Conservation (phyloP, 192 early-diverging fungal genomes). For the Entomortierella beljakovae region DNA sequence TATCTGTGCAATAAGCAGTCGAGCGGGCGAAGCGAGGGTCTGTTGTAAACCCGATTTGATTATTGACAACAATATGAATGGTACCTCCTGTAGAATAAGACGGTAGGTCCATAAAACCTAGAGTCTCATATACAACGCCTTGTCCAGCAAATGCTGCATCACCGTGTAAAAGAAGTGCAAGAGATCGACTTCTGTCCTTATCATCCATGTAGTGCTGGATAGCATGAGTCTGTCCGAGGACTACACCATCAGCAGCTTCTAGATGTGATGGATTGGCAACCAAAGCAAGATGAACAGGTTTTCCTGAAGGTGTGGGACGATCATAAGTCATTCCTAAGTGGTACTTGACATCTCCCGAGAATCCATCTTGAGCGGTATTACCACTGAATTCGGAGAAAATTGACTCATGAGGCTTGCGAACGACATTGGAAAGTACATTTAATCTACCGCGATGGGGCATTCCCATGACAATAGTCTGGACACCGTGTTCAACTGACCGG, state of each 20-base stretch:
- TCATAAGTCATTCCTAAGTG: conserved; percentile 96
- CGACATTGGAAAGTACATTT: conserved; percentile 98
- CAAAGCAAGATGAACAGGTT: conserved; percentile 96
- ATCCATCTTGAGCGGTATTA: conserved; percentile 87
- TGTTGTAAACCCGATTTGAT: conserved; percentile 99
- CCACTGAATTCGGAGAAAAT: conserved; percentile 99
- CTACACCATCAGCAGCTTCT: conserved; percentile 97
- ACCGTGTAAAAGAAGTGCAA: conserved; percentile 96
- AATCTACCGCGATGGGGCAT: conserved; percentile 99
- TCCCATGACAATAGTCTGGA: conserved; percentile 96
- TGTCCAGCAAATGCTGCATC: conserved; percentile 99
- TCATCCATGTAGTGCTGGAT: conserved; percentile 95
- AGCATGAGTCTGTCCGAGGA: conserved; percentile 97
- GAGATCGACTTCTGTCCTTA: conserved; percentile 79
- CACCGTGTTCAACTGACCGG: conserved; percentile 94
- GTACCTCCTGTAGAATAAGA: conserved; percentile 97
- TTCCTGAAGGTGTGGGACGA: conserved; percentile 95
- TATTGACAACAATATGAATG: conserved; percentile 96
- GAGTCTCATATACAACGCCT: conserved; percentile 97
- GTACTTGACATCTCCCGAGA: conserved; percentile 96
- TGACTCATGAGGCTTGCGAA: conserved; percentile 97
- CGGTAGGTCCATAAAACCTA: conserved; percentile 96
- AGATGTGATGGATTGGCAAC: conserved; percentile 99
- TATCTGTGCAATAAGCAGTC: conserved; percentile 96
- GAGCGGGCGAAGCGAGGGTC: conserved; percentile 96